These are phyloP conservation scores for Lactarius vividus DNA, from an alignment of 768 basidiomycete species.

Conservation along the genomic window DNA sequence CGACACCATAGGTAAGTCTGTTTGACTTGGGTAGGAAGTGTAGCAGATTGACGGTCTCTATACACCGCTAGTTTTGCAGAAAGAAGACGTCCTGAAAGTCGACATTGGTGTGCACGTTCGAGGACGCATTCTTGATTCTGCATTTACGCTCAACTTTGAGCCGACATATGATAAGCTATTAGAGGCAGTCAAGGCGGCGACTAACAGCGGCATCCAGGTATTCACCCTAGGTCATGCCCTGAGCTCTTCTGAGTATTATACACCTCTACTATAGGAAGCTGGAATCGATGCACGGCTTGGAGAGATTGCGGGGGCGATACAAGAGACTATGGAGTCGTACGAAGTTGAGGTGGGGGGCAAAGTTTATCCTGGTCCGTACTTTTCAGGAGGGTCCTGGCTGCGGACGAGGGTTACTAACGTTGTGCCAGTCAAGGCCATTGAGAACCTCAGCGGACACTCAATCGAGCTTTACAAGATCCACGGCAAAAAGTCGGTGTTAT, in stretches of 20 bases:
- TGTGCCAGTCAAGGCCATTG: conserved; percentile 83
- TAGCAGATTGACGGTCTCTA: conserved; percentile 7
- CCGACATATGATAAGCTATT: conserved; percentile 87
- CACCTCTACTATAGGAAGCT: conserved; percentile 60
- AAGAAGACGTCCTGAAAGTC: conserved; percentile 90
- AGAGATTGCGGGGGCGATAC: conserved; percentile 87
- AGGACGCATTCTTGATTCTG: conserved; percentile 93
- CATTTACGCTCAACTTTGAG: conserved; percentile 89
- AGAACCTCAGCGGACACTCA: conserved; percentile 92
- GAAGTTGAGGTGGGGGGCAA: conserved; percentile 93
- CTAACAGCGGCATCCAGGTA: conserved; percentile 87
- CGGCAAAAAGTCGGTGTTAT: conserved; percentile 85
- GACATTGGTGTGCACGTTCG: conserved; percentile 97
- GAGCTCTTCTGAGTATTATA: conserved; percentile 8
- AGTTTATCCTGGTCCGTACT: conserved; percentile 63
- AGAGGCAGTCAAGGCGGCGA: conserved; percentile 91
- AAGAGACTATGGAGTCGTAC: conserved; percentile 99
- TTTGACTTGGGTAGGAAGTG: neutral
- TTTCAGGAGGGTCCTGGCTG: neutral
- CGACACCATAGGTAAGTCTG: conserved; percentile 68
- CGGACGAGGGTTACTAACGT: conserved; percentile 23
- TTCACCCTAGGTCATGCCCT: neutral
- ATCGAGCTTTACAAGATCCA: conserved; percentile 91
- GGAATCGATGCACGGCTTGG: conserved; percentile 95
- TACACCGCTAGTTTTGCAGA: conserved; percentile 59